Evolutionary conservation across 2,329 filamentous ascomycete genomes (phyloP).

Genomic region (Ophiostoma himal-ulmi): DNA sequence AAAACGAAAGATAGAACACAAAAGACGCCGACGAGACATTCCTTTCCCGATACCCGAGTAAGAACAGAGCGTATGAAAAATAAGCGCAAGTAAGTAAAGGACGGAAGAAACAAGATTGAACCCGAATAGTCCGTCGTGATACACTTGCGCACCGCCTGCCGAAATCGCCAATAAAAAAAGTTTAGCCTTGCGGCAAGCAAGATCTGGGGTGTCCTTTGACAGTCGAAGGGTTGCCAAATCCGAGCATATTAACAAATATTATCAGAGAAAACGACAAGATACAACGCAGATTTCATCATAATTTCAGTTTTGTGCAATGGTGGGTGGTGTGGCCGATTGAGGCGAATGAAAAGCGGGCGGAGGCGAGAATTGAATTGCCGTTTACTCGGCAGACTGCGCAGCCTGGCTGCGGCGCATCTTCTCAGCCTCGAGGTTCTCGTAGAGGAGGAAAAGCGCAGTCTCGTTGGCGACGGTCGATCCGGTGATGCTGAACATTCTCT

Average conservation of each 20-base stretch:
- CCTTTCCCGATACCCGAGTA: slow-evolving; percentile 4
- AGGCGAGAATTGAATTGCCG: background rate
- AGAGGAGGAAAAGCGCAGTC: slow-evolving; percentile 89
- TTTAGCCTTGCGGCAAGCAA: slow-evolving; percentile 58
- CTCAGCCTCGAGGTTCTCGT: slow-evolving; percentile 98
- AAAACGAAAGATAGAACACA: slow-evolving; percentile 6
- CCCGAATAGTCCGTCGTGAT: slow-evolving; percentile 32
- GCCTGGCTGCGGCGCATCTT: slow-evolving; percentile 91
- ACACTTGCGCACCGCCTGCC: slow-evolving; percentile 37
- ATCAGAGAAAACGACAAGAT: slow-evolving; percentile 25
- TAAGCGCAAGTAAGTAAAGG: slow-evolving; percentile 17
- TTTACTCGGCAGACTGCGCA: slow-evolving; percentile 46
- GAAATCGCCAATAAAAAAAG: slow-evolving; percentile 40
- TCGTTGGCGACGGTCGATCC: slow-evolving; percentile 91
- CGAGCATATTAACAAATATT: slow-evolving; percentile 41
- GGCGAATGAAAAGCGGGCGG: slow-evolving; percentile 21
- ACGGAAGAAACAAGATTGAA: slow-evolving; percentile 22
- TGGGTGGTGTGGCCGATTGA: background rate
- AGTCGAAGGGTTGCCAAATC: slow-evolving; percentile 45
- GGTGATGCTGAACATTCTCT: slow-evolving; percentile 99
- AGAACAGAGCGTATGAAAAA: slow-evolving; percentile 14
- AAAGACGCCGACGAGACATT: background rate
- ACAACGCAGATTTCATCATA: slow-evolving; percentile 21
- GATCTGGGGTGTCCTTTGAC: slow-evolving; percentile 49
- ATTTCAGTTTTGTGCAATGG: slow-evolving; percentile 1